phyloP scores from a whole-genome alignment of 345 rosid genomes.

The Gossypium raimondii region DNA sequence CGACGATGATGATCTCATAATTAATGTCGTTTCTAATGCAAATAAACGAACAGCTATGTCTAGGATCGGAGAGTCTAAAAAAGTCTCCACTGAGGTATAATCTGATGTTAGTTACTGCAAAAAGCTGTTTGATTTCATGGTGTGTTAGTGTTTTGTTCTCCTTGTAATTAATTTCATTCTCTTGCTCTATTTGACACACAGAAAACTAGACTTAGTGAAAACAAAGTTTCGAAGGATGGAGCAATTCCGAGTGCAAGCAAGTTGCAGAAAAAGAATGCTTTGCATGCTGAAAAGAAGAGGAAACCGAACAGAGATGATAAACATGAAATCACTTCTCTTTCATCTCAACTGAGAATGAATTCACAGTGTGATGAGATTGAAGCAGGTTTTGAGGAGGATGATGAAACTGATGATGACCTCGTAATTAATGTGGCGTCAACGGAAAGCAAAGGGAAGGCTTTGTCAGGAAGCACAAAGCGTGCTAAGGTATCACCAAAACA shows the following conservation, averaged over 20 bases:
- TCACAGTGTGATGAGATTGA: not conserved
- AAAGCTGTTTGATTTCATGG: not conserved
- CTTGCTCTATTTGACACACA: not conserved
- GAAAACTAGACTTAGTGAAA: not conserved
- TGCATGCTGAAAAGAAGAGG: conserved; percentile 12
- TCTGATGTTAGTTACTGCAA: not conserved
- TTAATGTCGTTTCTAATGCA: conserved; percentile 32
- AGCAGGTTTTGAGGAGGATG: conserved; percentile 2
- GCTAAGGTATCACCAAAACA: conserved; percentile 26
- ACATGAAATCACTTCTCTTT: not conserved
- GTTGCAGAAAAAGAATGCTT: not conserved
- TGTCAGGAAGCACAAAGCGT: conserved; percentile 15
- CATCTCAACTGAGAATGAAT: not conserved
- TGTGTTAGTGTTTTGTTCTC: not conserved
- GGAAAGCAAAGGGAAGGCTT: conserved; percentile 15
- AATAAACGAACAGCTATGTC: conserved; percentile 9
- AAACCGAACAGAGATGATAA: not conserved
- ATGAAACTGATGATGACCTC: conserved; percentile 40
- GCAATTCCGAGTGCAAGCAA: not conserved
- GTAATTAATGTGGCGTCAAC: conserved; percentile 45
- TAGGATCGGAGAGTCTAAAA: conserved; percentile 8
- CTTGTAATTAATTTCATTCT: not conserved
- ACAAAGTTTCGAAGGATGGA: not conserved
- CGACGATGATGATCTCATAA: conserved; percentile 37
- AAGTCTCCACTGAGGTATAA: conserved; percentile 21